Percentiles rank a stretch among this genome's conserved stretches.
These are phyloP conservation scores for Gossypium mustelinum DNA, from an alignment of 345 rosid genomes.

Conservation along the genomic window DNA sequence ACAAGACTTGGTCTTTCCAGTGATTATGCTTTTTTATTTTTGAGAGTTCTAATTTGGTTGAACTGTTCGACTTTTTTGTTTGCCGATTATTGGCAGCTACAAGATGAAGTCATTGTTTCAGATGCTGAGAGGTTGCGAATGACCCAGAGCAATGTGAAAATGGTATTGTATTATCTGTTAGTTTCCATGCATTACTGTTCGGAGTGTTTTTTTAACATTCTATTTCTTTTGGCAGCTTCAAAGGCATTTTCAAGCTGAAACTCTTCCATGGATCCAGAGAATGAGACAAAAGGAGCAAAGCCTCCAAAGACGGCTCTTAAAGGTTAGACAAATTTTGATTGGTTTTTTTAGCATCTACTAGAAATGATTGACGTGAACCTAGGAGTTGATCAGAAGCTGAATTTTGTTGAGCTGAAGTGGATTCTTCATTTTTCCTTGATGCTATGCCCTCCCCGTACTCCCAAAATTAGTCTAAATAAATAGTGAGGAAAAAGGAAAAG, in stretches of 20 bases:
- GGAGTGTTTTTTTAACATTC: slow-evolving; percentile 16
- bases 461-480: background rate
- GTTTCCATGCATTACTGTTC: slow-evolving; percentile 2
- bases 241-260: slow-evolving; percentile 94
- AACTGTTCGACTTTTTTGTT: slow-evolving; percentile 9
- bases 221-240: slow-evolving; percentile 60
- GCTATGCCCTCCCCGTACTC: background rate
- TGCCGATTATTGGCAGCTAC: slow-evolving; percentile 46
- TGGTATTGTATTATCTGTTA: slow-evolving; percentile 37
- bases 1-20: background rate
- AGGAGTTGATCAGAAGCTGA: background rate
- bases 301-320: slow-evolving; percentile 88
- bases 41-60: background rate
- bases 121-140: slow-evolving; percentile 87
- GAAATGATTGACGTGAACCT: background rate
- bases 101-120: slow-evolving; percentile 69
- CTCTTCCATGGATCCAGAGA: slow-evolving; percentile 84
- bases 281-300: slow-evolving; percentile 90
- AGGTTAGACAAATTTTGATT: slow-evolving; percentile 41
- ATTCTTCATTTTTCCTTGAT: background rate
- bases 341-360: background rate
- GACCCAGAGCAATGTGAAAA: slow-evolving; percentile 88
- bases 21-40: background rate
- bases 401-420: background rate
- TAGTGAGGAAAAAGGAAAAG: background rate